phyloP scores from a whole-genome alignment of 2,329 filamentous ascomycete genomes.

The Colletotrichum tropicicola region DNA sequence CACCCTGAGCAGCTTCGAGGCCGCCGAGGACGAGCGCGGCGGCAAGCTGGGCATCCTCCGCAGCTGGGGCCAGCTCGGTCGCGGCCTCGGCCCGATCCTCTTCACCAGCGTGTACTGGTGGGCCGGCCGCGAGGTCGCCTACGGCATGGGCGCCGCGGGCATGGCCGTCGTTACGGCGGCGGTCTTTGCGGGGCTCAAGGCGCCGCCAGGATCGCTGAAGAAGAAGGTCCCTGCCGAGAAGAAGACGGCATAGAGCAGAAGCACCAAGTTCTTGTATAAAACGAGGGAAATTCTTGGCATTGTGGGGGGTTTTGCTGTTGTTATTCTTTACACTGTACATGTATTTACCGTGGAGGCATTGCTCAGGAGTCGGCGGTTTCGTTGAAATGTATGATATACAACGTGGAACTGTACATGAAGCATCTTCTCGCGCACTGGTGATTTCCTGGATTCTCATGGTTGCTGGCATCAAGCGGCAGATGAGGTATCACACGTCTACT shows the following conservation, averaged over 20 bases:
- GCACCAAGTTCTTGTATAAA: neutral
- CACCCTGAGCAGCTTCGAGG: slow-evolving; percentile 90
- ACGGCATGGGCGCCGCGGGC: slow-evolving; percentile 80
- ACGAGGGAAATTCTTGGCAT: neutral
- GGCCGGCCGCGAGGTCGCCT: slow-evolving; percentile 89
- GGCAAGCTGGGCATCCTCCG: slow-evolving; percentile 87
- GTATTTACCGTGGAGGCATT: slow-evolving; percentile 5
- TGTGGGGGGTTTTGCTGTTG: neutral
- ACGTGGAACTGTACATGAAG: neutral
- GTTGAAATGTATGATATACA: neutral
- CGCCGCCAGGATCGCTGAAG: slow-evolving; percentile 57
- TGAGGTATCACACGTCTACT: too few species aligned
- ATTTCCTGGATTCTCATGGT: neutral
- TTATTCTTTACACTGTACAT: slow-evolving; percentile 3
- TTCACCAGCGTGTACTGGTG: slow-evolving; percentile 99
- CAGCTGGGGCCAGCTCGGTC: slow-evolving; percentile 84
- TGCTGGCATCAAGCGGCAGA: neutral
- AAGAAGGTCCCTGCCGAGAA: slow-evolving; percentile 29
- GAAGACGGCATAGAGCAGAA: neutral
- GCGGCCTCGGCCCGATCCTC: slow-evolving; percentile 85
- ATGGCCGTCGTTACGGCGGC: slow-evolving; percentile 79
- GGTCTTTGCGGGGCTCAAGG: slow-evolving; percentile 77
- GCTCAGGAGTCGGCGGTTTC: slow-evolving; percentile 3
- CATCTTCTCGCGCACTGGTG: slow-evolving; percentile 21
- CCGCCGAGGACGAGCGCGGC: slow-evolving; percentile 80